Percentiles rank a stretch among this genome's conserved stretches.
phyloP scores from a whole-genome alignment of 345 rosid species.

The Turnera subulata region DNA sequence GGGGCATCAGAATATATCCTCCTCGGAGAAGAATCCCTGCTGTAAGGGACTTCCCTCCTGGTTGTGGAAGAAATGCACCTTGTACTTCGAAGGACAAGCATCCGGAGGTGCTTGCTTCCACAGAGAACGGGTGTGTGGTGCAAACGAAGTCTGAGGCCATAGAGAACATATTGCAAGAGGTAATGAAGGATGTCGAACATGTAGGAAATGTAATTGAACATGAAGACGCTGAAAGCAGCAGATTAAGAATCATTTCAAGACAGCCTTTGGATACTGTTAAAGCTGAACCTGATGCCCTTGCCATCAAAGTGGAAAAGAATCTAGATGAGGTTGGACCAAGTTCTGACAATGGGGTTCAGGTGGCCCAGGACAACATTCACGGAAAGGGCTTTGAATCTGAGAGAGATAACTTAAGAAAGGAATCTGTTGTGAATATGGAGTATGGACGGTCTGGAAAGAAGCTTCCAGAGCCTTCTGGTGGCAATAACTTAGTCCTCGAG shows the following conservation, averaged over 20 bases:
- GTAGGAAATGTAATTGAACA: conserved; percentile 12
- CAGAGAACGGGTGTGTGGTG: conserved; percentile 14
- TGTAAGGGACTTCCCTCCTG: conserved; percentile 51
- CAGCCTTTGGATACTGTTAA: conserved; percentile 6
- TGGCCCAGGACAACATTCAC: no score
- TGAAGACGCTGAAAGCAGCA: conserved; percentile 15
- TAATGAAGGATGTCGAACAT: conserved; percentile 20
- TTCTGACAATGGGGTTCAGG: not conserved
- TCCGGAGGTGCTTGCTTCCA: conserved; percentile 8
- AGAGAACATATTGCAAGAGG: conserved; percentile 10
- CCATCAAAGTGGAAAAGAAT: conserved; percentile 18
- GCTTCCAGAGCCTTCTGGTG: conserved; percentile 13
- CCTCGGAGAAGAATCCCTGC: conserved; percentile 45
- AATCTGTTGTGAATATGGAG: not conserved
- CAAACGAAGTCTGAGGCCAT: conserved; percentile 19
- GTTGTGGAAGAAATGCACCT: conserved; percentile 42
- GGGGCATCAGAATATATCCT: conserved; percentile 26
- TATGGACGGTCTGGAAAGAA: conserved; percentile 12
- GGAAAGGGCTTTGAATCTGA: no score
- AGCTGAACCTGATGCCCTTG: conserved; percentile 14
- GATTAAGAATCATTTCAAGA: conserved; percentile 4
- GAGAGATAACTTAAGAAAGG: no score
- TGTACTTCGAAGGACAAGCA: conserved; percentile 13
- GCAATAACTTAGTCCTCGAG: conserved; percentile 11
- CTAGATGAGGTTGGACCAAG: conserved; percentile 15